phyloP scores from a whole-genome alignment of 768 basidiomycete species.

The Amanita muscaria region DNA sequence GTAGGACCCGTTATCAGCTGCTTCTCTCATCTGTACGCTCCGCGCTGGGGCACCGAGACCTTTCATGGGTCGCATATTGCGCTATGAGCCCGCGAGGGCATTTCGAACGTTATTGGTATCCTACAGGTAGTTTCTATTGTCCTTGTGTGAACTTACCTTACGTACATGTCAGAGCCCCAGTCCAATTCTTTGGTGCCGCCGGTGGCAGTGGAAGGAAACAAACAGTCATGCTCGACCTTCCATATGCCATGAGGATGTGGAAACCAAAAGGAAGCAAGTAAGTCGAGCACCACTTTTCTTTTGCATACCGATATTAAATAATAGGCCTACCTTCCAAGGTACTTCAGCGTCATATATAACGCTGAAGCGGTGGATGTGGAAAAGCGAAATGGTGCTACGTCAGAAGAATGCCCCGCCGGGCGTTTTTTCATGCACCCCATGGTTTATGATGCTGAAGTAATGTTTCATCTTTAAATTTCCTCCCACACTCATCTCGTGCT shows the following conservation, averaged over 20 bases:
- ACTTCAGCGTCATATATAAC: constrained; percentile 45
- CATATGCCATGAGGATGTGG: constrained; percentile 54
- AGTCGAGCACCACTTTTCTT: too few species aligned
- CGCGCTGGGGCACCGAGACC: constrained; percentile 46
- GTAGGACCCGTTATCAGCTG: constrained; percentile 51
- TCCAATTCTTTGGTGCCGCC: constrained; percentile 22
- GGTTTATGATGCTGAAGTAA: constrained; percentile 49
- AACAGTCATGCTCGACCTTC: constrained; percentile 38
- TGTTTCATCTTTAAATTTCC: constrained; percentile 5
- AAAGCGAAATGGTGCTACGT: constrained; percentile 16
- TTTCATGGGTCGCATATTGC: constrained; percentile 65
- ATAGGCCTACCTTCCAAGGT: constrained; percentile 19
- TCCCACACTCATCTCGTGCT: not conserved
- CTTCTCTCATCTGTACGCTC: constrained; percentile 50
- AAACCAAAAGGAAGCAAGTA: constrained; percentile 47
- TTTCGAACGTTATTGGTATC: constrained; percentile 69
- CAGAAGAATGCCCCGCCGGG: constrained; percentile 15
- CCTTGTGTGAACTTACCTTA: constrained; percentile 6
- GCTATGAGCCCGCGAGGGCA: constrained; percentile 72
- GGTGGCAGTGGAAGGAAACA: constrained; percentile 13
- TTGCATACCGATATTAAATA: too few species aligned
- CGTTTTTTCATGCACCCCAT: constrained; percentile 48
- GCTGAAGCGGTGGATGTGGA: constrained; percentile 40
- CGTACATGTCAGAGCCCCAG: constrained; percentile 25
- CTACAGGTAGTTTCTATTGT: constrained; percentile 45